Percentiles rank a stretch among this genome's conserved stretches.
phyloP scores from a whole-genome alignment of 495 filamentous ascomycete genomes.

The Penicillium alfredii region DNA sequence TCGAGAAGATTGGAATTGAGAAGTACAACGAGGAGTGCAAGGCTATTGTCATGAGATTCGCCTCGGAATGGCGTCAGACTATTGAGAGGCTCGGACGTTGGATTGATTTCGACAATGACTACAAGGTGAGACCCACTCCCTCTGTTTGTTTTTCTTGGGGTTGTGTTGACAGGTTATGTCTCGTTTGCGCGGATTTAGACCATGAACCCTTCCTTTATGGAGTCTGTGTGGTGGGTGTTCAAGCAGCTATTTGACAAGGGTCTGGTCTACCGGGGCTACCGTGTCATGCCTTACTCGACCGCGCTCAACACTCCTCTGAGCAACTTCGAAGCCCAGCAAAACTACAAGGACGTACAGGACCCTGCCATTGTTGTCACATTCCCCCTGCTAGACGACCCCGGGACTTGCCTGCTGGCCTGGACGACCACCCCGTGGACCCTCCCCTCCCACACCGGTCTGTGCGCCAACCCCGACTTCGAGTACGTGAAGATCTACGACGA shows the following conservation, averaged over 20 bases:
- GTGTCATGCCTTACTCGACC: conserved; percentile 93
- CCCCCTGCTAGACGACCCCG: conserved; percentile 68
- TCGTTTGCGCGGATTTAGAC: conserved; percentile 56
- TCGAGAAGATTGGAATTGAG: conserved; percentile 78
- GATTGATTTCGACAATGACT: conserved; percentile 98
- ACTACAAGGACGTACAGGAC: conserved; percentile 90
- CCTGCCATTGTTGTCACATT: conserved; percentile 89
- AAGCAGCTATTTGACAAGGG: conserved; percentile 87
- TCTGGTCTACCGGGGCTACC: conserved; percentile 79
- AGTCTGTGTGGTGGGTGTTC: conserved; percentile 95
- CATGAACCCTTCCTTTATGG: conserved; percentile 94
- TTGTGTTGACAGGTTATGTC: no score
- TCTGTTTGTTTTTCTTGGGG: neutral
- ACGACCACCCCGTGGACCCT: conserved; percentile 97
- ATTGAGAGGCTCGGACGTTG: conserved; percentile 89
- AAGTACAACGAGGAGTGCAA: conserved; percentile 92
- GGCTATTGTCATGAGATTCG: conserved; percentile 91
- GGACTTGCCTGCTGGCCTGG: conserved; percentile 78
- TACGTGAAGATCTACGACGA: conserved; percentile 90
- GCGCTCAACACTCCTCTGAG: conserved; percentile 83
- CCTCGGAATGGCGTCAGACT: conserved; percentile 82
- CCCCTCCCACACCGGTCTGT: conserved; percentile 76
- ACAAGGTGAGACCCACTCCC: conserved; percentile 56
- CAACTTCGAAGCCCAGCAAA: conserved; percentile 92
- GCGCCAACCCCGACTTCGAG: conserved; percentile 83